A percentile compares a stretch with the other conserved stretches of the same genome.
phyloP scores from a whole-genome alignment of 192 early-diverging fungal genomes.

The Backusella macrospora region DNA sequence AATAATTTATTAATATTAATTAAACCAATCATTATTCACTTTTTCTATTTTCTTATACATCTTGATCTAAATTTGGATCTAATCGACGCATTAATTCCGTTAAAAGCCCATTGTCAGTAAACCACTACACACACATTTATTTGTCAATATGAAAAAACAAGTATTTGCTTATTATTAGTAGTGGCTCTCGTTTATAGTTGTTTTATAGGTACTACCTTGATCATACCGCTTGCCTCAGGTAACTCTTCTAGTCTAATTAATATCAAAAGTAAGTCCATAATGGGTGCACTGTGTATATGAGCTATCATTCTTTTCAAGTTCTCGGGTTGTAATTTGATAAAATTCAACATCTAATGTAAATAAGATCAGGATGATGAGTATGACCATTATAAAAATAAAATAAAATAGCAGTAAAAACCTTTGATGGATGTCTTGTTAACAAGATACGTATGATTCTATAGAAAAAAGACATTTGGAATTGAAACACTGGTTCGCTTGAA shows the following conservation, averaged over 20 bases:
- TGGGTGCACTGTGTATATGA: slow-evolving; percentile 85
- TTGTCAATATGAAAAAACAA: background rate
- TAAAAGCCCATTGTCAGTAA: slow-evolving; percentile 79
- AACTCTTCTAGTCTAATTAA: slow-evolving; percentile 91
- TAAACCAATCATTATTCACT: slow-evolving; percentile 6
- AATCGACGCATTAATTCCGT: slow-evolving; percentile 73
- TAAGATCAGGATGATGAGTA: background rate
- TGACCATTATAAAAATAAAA: background rate
- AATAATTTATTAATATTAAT: slow-evolving; percentile 5
- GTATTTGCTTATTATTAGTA: background rate
- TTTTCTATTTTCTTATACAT: slow-evolving; percentile 50
- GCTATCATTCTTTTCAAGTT: slow-evolving; percentile 76
- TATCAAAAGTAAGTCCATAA: slow-evolving; percentile 90
- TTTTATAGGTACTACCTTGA: slow-evolving; percentile 58
- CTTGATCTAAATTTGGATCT: slow-evolving; percentile 77
- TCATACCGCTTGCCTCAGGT: slow-evolving; percentile 82
- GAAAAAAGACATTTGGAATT: slow-evolving; percentile 16
- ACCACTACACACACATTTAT: slow-evolving; percentile 68
- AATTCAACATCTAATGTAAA: slow-evolving; percentile 73
- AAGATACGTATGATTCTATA: slow-evolving; percentile 19
- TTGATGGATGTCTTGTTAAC: slow-evolving; percentile 12
- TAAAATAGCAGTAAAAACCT: background rate
- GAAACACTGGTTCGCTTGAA: background rate
- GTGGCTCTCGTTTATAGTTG: background rate
- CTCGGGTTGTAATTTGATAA: slow-evolving; percentile 77